Conservation (phyloP, 169 alveolate genomes). For the Eimeria necatrix region DNA sequence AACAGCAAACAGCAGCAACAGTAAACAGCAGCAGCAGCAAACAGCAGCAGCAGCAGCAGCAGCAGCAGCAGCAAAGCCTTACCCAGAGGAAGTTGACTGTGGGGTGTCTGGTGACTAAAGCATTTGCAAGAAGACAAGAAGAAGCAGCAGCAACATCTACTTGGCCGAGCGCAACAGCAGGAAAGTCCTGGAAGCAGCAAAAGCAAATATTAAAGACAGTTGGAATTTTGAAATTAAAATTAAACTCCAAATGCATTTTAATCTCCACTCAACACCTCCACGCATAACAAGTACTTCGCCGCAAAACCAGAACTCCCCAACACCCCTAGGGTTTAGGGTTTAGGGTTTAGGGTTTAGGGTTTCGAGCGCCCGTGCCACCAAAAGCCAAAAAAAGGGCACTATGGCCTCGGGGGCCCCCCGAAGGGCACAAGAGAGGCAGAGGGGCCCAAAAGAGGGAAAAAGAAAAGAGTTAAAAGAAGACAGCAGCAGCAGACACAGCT, state of each 20-base stretch:
- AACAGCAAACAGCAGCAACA: neutral
- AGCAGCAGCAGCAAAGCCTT: neutral
- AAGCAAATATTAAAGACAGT: neutral
- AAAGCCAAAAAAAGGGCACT: neutral
- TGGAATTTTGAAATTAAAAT: too few relatives aligned
- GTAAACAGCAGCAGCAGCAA: slow-evolving; percentile 1
- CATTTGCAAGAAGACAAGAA: neutral
- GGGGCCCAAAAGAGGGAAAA: neutral
- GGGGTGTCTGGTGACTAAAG: slow-evolving; percentile 19
- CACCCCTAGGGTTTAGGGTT: neutral
- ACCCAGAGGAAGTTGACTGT: slow-evolving; percentile 44
- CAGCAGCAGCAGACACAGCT: neutral
- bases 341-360: neutral
- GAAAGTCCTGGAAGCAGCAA: neutral
- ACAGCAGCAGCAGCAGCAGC: slow-evolving; percentile 7
- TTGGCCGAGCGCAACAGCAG: neutral
- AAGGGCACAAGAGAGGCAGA: neutral
- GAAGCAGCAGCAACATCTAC: neutral
- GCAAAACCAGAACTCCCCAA: neutral
- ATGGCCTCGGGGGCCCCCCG: neutral
- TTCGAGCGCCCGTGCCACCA: neutral
- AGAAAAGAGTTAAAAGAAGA: neutral
- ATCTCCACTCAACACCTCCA: neutral
- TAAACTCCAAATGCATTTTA: too few relatives aligned
- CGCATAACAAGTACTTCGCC: neutral